Conservation (phyloP, 768 basidiomycete species). For the Rhizopogon vinicolor region DNA sequence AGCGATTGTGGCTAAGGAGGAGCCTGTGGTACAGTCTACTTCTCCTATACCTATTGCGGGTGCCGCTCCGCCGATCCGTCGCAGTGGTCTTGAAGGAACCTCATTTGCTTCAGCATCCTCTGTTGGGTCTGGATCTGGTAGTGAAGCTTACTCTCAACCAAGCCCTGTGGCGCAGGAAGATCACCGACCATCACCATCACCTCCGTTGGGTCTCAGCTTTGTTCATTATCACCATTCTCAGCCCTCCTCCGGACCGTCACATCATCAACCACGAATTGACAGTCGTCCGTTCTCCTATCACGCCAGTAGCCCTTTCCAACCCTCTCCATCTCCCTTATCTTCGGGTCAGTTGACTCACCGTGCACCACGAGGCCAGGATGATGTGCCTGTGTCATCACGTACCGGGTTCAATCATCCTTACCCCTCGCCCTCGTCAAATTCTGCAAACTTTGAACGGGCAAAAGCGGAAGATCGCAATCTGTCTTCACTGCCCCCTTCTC, state of each 20-base stretch:
- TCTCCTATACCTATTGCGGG: conserved; percentile 34
- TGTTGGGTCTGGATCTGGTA: conserved; percentile 52
- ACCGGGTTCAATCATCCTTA: conserved; percentile 24
- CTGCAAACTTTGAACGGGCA: conserved; percentile 52
- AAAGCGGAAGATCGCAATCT: conserved; percentile 48
- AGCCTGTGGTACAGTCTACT: conserved; percentile 9
- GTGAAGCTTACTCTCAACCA: conserved; percentile 49
- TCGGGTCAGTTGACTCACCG: conserved; percentile 24
- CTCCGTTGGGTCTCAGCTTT: conserved; percentile 54
- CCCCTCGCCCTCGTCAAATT: conserved; percentile 34
- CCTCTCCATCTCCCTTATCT: conserved; percentile 40
- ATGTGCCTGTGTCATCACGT: conserved; percentile 34
- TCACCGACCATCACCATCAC: conserved; percentile 63
- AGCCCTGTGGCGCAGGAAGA: conserved; percentile 33
- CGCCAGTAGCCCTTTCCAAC: conserved; percentile 24
- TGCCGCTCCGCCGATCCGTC: conserved; percentile 43
- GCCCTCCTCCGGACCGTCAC: conserved; percentile 30
- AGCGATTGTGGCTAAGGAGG: conserved; percentile 22
- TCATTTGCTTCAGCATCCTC: conserved; percentile 44
- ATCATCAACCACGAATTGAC: conserved; percentile 23
- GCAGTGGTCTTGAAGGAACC: conserved; percentile 43
- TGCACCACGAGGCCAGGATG: conserved; percentile 32
- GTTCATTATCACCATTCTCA: conserved; percentile 48
- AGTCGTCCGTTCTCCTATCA: conserved; percentile 22
- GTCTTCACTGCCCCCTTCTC: conserved; percentile 27